Evolutionary conservation across 2,329 filamentous ascomycete genomes (phyloP).

Genomic region (Pseudogymnoascus pannorum): DNA sequence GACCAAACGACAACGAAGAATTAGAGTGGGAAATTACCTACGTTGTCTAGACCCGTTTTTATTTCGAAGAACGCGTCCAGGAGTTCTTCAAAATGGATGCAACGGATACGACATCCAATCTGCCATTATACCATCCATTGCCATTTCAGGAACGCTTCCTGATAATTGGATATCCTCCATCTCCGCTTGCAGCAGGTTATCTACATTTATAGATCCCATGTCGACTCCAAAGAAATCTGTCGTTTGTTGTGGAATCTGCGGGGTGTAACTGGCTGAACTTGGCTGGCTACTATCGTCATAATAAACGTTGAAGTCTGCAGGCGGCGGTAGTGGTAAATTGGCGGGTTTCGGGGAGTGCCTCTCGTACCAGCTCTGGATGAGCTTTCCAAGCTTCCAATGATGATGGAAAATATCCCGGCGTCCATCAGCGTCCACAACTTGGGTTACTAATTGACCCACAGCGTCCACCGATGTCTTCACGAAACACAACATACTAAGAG

Average conservation of each 20-base stretch:
- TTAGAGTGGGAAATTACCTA: too few species aligned
- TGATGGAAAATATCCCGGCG: background rate
- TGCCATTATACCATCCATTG: slow-evolving; percentile 2
- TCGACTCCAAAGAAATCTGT: background rate
- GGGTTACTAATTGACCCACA: background rate
- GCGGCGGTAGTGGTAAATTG: background rate
- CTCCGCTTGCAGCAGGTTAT: background rate
- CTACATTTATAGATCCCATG: background rate
- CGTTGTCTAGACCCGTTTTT: background rate
- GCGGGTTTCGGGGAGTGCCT: background rate
- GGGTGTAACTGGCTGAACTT: background rate
- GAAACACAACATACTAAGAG: background rate
- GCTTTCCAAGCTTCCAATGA: slow-evolving; percentile 1
- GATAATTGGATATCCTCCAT: background rate
- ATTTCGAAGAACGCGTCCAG: background rate
- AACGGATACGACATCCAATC: slow-evolving; percentile 7
- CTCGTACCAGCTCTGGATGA: background rate
- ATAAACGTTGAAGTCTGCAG: background rate
- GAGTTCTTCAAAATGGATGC: background rate
- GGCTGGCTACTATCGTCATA: background rate
- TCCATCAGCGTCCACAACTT: background rate
- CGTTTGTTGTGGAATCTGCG: background rate
- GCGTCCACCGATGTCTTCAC: background rate
- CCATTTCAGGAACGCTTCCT: background rate
- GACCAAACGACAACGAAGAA: background rate